phyloP scores from a whole-genome alignment of 768 basidiomycete species.

The Panellus pusillus region DNA sequence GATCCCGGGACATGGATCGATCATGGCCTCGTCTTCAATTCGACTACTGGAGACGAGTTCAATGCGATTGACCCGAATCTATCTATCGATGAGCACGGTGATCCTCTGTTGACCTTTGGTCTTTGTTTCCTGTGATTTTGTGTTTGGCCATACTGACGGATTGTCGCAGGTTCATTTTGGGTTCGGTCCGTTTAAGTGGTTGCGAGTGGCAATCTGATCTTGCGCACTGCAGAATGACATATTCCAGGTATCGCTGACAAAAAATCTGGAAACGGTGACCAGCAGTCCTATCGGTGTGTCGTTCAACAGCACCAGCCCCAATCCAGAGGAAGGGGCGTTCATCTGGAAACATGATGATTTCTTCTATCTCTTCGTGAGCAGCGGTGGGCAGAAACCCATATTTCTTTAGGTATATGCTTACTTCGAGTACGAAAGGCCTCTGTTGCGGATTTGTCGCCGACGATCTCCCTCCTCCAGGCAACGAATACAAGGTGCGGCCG shows the following conservation, averaged over 20 bases:
- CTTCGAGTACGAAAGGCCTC: neutral
- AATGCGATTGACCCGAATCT: slow-evolving; percentile 18
- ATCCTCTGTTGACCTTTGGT: neutral
- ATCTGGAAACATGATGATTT: slow-evolving; percentile 15
- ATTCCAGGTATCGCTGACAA: slow-evolving; percentile 5
- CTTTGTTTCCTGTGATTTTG: neutral
- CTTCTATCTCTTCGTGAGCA: slow-evolving; percentile 16
- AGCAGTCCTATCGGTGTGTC: slow-evolving; percentile 8
- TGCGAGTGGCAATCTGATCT: neutral
- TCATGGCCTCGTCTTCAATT: slow-evolving; percentile 16
- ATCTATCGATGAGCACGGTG: slow-evolving; percentile 9
- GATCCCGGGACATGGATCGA: slow-evolving; percentile 14
- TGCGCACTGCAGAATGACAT: slow-evolving; percentile 5
- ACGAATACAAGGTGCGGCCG: slow-evolving; percentile 9
- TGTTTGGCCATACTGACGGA: neutral
- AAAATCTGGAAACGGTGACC: slow-evolving; percentile 2
- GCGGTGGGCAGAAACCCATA: slow-evolving; percentile 2
- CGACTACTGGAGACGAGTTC: slow-evolving; percentile 15
- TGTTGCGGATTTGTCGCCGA: slow-evolving; percentile 15
- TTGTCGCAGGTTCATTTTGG: slow-evolving; percentile 13
- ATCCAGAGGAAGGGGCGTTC: slow-evolving; percentile 15
- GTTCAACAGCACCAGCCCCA: slow-evolving; percentile 17
- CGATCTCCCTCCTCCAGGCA: slow-evolving; percentile 10
- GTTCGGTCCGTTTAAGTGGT: neutral
- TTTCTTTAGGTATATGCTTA: neutral